Evolutionary conservation across 2,329 filamentous ascomycete genomes (phyloP).

Genomic region (Orbilia javanica): DNA sequence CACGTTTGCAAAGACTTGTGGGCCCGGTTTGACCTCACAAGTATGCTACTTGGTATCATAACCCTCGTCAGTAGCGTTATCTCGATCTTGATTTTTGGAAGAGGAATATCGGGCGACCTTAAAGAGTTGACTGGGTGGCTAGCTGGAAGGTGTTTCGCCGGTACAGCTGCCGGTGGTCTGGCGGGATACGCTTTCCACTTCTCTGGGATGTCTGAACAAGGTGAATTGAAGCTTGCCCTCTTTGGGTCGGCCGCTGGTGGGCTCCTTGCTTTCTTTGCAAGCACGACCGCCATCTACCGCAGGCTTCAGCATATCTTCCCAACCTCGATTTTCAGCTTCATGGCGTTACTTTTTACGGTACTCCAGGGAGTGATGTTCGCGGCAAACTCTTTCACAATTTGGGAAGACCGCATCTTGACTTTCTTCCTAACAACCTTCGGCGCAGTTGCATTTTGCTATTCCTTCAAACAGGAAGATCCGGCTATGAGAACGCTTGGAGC

Average conservation of each 20-base stretch:
- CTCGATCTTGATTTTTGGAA: conserved; percentile 79
- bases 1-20: conserved; percentile 84
- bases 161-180: conserved; percentile 67
- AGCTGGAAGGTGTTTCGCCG: conserved; percentile 69
- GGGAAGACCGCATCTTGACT: conserved; percentile 94
- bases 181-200: conserved; percentile 47
- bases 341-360: conserved; percentile 83
- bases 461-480: conserved; percentile 77
- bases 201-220: conserved; percentile 13
- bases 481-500: conserved; percentile 80
- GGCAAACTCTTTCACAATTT: conserved; percentile 98
- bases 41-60: conserved; percentile 83
- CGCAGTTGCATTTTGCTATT: conserved; percentile 78
- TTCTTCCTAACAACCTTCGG: conserved; percentile 94
- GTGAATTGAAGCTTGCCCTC: conserved; percentile 63
- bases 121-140: conserved; percentile 70
- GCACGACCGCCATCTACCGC: conserved; percentile 64
- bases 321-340: conserved; percentile 86
- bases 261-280: conserved; percentile 65
- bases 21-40: conserved; percentile 89
- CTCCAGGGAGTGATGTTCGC: conserved; percentile 93
- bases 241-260: conserved; percentile 67
- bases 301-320: conserved; percentile 71
- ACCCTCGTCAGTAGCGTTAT: conserved; percentile 78
- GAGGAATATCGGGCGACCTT: conserved; percentile 70